A percentile compares a stretch with the other conserved stretches of the same genome.
phyloP scores from a whole-genome alignment of 2,329 filamentous ascomycete genomes.

The Parascedosporium putredinis region DNA sequence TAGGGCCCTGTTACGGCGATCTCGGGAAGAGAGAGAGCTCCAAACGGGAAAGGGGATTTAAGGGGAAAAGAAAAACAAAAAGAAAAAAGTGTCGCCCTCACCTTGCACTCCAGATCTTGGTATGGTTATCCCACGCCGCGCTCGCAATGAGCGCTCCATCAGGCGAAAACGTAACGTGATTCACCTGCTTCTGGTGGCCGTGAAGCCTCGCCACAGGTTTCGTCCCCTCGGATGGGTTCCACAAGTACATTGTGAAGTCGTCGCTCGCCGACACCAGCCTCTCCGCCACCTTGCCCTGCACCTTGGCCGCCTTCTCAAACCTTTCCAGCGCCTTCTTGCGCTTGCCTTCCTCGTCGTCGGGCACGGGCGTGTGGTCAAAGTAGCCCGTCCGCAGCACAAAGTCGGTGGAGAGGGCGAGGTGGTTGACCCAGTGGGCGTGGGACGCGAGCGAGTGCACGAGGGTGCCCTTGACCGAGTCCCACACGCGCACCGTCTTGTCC shows the following conservation, averaged over 20 bases:
- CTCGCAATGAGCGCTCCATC: conserved; percentile 83
- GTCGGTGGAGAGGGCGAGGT: conserved; percentile 86
- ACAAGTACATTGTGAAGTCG: conserved; percentile 93
- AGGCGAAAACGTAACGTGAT: conserved; percentile 88
- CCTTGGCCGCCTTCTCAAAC: conserved; percentile 74
- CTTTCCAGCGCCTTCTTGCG: conserved; percentile 65
- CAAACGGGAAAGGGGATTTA: too few relatives aligned
- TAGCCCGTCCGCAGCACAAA: conserved; percentile 78
- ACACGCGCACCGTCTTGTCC: conserved; percentile 87
- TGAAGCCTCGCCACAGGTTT: conserved; percentile 82
- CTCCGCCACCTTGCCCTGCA: conserved; percentile 69
- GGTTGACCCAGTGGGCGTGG: conserved; percentile 93
- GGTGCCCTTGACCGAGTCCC: conserved; percentile 71
- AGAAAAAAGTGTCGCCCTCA: conserved; percentile 25
- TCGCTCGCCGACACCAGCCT: conserved; percentile 83
- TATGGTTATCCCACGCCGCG: conserved; percentile 86
- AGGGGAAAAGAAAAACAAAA: not conserved
- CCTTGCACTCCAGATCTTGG: conserved; percentile 79
- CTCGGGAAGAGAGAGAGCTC: too few relatives aligned
- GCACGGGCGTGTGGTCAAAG: conserved; percentile 69
- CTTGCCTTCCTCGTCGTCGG: conserved; percentile 59
- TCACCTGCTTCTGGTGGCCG: conserved; percentile 96
- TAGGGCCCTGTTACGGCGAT: too few relatives aligned
- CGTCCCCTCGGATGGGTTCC: conserved; percentile 67
- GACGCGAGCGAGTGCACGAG: conserved; percentile 68